Percentiles rank a stretch among this genome's conserved stretches.
These are phyloP conservation scores for Thermochaetoides dissita DNA, from an alignment of 2,329 filamentous ascomycete genomes.

Conservation along the genomic window DNA sequence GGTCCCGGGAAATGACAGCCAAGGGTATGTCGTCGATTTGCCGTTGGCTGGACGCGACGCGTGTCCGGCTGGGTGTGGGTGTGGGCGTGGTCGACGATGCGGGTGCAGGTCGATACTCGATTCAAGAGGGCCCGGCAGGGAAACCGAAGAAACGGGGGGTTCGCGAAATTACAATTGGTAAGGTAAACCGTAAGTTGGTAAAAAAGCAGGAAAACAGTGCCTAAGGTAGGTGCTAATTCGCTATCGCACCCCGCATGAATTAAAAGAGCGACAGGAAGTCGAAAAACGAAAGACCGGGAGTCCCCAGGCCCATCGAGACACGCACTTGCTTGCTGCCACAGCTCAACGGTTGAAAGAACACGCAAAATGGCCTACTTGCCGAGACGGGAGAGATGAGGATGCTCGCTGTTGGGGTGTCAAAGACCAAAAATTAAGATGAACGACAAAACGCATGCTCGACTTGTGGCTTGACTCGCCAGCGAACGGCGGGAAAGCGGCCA, in stretches of 20 bases:
- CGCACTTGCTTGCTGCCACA: constrained; percentile 5
- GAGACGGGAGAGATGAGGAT: constrained; percentile 12
- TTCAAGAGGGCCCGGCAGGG: too few species aligned
- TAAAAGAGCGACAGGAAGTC: constrained; percentile 16
- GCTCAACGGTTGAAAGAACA: constrained; percentile 3
- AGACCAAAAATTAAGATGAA: constrained; percentile 6
- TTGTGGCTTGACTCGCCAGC: too few species aligned
- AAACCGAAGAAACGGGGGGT: constrained; percentile 5
- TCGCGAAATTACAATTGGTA: constrained; percentile 9
- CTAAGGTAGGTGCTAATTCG: constrained; percentile 2
- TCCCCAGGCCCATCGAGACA: constrained; percentile 13
- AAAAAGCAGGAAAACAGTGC: too few species aligned
- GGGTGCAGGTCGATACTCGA: too few species aligned
- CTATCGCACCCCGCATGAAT: constrained; percentile 3
- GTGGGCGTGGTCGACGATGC: too few species aligned
- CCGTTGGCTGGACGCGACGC: too few species aligned
- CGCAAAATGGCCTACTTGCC: not conserved
- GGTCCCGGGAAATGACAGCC: too few species aligned
- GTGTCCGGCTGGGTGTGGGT: too few species aligned
- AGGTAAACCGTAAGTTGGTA: too few species aligned
- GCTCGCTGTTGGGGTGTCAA: constrained; percentile 9
- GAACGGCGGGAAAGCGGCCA: too few species aligned
- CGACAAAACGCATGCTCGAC: not conserved
- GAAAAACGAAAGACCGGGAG: constrained; percentile 8
- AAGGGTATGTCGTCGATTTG: too few species aligned